Evolutionary conservation across 2,329 filamentous ascomycete genomes (phyloP), one percentile per base, ranked within the genome.

Genomic region (Phoma herbarum): DNA sequence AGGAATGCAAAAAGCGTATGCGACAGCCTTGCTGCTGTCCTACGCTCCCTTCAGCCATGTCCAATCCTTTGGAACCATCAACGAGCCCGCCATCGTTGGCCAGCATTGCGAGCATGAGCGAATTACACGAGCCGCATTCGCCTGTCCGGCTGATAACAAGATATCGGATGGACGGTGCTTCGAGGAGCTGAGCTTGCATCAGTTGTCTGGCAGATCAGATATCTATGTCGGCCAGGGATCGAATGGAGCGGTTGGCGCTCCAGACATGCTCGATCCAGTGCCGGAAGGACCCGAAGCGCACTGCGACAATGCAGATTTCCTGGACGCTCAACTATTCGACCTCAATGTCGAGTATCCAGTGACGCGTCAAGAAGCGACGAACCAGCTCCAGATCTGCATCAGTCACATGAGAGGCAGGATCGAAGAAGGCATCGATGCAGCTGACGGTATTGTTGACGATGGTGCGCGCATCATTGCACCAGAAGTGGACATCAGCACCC

Each of bases 21-120:
- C 18, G 56, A 49, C 55, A 58, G 49, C 50, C 25, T 23, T 52
- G 43, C 39, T 58, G 55, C 46, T 52, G 44, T 53, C 45, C n/a
- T 45, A 20, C 29, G 25, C 29, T 18, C 28, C 9, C 7, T 11
- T 49, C 10, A 14, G 20, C 28, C 35, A 35, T 37, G 33, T 47
- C 16, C 20, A 23, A 29, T 45, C 49, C 35, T 70, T 70, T 31
- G 67, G 67, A 9, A 70, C 67, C 2, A 65, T 70, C 52, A 69
- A 70, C 31, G 65, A 68, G 26, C 67, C 67, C 14, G 53, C 51
- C 22, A 57, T 63, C 18, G 51, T 70, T 26, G 65, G 65, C 29
- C 67, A 70, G 37, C 67, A 70, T 48, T 67, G 65, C 56, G 67
- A 70, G 49, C 67, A 70, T 61, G 65, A 70, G 42, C 57, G 66